Percentiles rank a stretch among this genome's conserved stretches.
Evolutionary conservation across 495 filamentous ascomycete species (phyloP).

Genomic region (Sordaria brevicollis): DNA sequence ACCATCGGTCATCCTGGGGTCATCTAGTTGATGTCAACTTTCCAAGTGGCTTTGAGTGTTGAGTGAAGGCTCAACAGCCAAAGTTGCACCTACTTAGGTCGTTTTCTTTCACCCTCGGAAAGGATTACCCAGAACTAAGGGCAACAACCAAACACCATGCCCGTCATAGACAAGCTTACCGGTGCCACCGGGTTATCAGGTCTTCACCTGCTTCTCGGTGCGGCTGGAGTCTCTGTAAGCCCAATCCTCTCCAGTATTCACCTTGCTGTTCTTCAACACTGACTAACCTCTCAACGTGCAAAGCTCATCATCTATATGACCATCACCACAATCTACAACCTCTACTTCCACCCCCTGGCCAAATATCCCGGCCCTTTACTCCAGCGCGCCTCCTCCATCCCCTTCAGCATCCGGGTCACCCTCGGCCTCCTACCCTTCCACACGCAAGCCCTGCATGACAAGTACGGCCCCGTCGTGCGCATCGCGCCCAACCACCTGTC

Average conservation of each 20-base stretch:
- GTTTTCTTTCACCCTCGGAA: not conserved
- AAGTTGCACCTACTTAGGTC: not conserved
- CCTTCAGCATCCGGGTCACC: constrained; percentile 7
- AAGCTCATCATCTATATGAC: not conserved
- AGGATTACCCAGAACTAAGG: not conserved
- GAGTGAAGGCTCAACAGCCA: not conserved
- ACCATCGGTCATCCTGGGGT: not conserved
- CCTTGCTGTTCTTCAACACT: not conserved
- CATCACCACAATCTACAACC: constrained; percentile 29
- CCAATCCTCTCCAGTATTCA: not conserved
- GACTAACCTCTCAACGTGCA: not conserved
- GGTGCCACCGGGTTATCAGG: not conserved
- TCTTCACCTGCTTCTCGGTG: not conserved
- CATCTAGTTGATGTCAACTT: not conserved
- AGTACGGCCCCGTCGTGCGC: constrained; percentile 46
- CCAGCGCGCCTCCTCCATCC: constrained; percentile 32
- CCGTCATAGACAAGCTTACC: not conserved
- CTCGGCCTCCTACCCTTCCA: constrained; percentile 4
- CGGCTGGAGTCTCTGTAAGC: not conserved
- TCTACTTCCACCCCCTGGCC: constrained; percentile 44
- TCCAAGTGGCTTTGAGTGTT: not conserved
- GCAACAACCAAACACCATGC: not conserved
- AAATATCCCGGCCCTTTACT: constrained; percentile 40
- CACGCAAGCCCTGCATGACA: constrained; percentile 28
- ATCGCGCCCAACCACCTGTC: constrained; percentile 44